Evolutionary conservation across 2,329 filamentous ascomycete genomes (phyloP), one percentile per base, ranked within the genome.

Genomic region (Fusarium siculi): DNA sequence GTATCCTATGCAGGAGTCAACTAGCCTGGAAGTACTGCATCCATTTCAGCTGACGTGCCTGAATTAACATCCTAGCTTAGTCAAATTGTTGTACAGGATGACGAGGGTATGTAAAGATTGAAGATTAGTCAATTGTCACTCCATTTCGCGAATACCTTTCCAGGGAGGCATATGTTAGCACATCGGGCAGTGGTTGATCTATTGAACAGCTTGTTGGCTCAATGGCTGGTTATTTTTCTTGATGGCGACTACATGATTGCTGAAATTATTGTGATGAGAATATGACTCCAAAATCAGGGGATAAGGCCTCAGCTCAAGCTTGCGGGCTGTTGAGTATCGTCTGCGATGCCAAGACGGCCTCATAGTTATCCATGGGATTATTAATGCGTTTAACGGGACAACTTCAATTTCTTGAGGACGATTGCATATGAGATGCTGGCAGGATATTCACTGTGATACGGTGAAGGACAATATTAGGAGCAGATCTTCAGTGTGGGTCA

Each of bases 1-100:
- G 61, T 49, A 66, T 68, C 23, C 58, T 34, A 58, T 56, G 63
- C 63, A 61, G 68, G 63, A 70, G 60, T 68, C 47, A 49, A 63
- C 65, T 72, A 68, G 61, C 32, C 46, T 62, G 65, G 67, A 72
- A 63, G 56, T 61, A 77, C 72, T 53, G 63, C 70, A 77, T 54
- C 36, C 44, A 49, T 42, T 43, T 54, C 62, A 59, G 59, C 64
- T 73, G 65, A 68, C 49, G 68, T 72, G 50, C 66, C 63, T 70
- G 72, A 59, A 69, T 69, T 67, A 47, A 53, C 59, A 69, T 68
- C 59, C 55, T 25, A 55, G 47, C 52, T 62, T 60, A 28, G 43
- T 40, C 50, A 44, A 54, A 46, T 15, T 69, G 75, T 78, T 76
- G 70, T 62, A 78, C 75, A 69, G 61, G 36, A 46, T 46, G 57